Percentiles rank a stretch among this genome's conserved stretches.
Conservation (phyloP, 495 filamentous ascomycete species). For the Aspergillus ostianus region DNA sequence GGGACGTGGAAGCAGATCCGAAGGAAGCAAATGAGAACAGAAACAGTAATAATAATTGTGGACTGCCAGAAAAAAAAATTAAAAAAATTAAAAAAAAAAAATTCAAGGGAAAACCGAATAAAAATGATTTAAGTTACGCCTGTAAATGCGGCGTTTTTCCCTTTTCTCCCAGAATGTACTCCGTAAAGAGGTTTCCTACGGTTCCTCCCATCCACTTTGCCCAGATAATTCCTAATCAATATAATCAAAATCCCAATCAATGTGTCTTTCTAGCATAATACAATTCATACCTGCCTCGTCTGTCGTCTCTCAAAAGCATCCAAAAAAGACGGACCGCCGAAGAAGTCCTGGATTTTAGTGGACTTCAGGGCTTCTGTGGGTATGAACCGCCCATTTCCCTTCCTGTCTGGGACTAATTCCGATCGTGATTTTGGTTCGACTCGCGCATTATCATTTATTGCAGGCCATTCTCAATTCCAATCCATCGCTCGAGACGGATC, state of each 20-base stretch:
- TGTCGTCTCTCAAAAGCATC: background rate
- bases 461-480: background rate
- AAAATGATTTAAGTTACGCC: constrained; percentile 5
- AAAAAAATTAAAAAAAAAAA: constrained; percentile 7
- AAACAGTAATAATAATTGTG: constrained; percentile 16
- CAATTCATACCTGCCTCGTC: background rate
- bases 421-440: background rate
- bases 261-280: too few species aligned
- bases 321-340: constrained; percentile 4
- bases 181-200: constrained; percentile 9
- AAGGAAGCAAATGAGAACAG: constrained; percentile 14
- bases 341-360: constrained; percentile 17
- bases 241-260: too few species aligned
- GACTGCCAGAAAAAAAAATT: constrained; percentile 14
- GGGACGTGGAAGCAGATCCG: constrained; percentile 12
- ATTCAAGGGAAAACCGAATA: constrained; percentile 7
- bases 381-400: constrained; percentile 19
- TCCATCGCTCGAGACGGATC: background rate
- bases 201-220: background rate
- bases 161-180: background rate
- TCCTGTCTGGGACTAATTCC: background rate
- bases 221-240: too few species aligned
- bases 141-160: background rate
- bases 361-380: constrained; percentile 33
- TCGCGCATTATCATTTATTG: background rate